Evolutionary conservation across 2,329 filamentous ascomycete genomes (phyloP).

Genomic region (Parasarocladium wereldwijsianum): DNA sequence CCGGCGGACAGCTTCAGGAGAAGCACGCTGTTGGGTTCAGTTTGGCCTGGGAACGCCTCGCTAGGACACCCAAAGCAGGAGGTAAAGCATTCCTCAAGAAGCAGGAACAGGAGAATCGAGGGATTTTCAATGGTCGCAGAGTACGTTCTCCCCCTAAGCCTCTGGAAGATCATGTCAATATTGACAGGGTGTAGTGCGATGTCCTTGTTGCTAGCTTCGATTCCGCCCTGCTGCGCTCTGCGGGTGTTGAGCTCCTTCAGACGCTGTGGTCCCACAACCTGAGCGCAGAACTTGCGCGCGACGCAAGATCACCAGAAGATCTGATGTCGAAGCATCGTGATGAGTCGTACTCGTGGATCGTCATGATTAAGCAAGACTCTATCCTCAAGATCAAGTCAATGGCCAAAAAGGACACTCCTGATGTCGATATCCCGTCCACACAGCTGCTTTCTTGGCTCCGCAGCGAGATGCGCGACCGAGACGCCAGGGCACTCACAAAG

Average conservation of each 20-base stretch:
- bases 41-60: slow-evolving; percentile 72
- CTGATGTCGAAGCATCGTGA: slow-evolving; percentile 62
- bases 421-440: slow-evolving; percentile 58
- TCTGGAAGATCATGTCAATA: slow-evolving; percentile 6
- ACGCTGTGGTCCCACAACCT: slow-evolving; percentile 73
- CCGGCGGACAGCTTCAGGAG: slow-evolving; percentile 44
- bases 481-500: slow-evolving; percentile 41
- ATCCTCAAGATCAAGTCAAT: slow-evolving; percentile 69
- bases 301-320: slow-evolving; percentile 67
- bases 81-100: slow-evolving; percentile 55
- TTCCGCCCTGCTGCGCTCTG: slow-evolving; percentile 55
- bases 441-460: slow-evolving; percentile 72
- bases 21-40: slow-evolving; percentile 86
- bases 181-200: slow-evolving; percentile 46
- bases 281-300: slow-evolving; percentile 73
- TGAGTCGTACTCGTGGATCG: slow-evolving; percentile 70
- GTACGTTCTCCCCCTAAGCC: slow-evolving; percentile 27
- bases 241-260: slow-evolving; percentile 63
- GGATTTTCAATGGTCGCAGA: slow-evolving; percentile 46
- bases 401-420: slow-evolving; percentile 57
- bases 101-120: slow-evolving; percentile 44
- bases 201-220: slow-evolving; percentile 85
- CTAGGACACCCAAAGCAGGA: slow-evolving; percentile 43
- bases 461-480: slow-evolving; percentile 66
- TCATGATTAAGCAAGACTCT: slow-evolving; percentile 69